Percentiles rank a stretch among this genome's conserved stretches.
Evolutionary conservation across 805 yeast genomes (phyloP).

Genomic region (Barnettozyma pratensis): DNA sequence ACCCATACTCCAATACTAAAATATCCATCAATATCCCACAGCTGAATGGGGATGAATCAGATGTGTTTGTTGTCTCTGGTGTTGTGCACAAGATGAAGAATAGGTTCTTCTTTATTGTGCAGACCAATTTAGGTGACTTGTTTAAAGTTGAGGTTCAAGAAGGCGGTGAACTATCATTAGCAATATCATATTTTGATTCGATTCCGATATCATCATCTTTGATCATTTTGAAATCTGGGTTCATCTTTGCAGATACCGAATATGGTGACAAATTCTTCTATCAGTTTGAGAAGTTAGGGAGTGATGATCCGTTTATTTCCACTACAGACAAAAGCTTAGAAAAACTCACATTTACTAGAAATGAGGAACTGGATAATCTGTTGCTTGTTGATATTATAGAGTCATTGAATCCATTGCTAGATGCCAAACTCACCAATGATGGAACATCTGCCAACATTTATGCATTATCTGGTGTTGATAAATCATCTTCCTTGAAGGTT

Average conservation of each 20-base stretch:
- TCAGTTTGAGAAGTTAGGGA: conserved; percentile 76
- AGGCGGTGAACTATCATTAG: conserved; percentile 27
- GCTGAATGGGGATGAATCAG: conserved; percentile 25
- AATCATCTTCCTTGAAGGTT: conserved; percentile 42
- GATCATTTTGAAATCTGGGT: conserved; percentile 68
- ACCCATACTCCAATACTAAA: conserved; percentile 29
- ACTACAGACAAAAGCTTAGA: conserved; percentile 30
- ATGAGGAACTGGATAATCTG: conserved; percentile 45
- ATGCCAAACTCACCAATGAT: conserved; percentile 30
- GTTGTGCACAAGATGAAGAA: conserved; percentile 61
- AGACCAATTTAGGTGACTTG: conserved; percentile 67
- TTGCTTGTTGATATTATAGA: conserved; percentile 47
- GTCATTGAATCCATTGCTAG: conserved; percentile 46
- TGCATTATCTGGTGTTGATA: conserved; percentile 37
- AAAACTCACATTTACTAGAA: conserved; percentile 24
- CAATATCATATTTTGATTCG: conserved; percentile 73
- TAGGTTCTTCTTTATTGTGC: conserved; percentile 62
- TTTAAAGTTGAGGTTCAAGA: conserved; percentile 58
- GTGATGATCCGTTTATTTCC: conserved; percentile 37
- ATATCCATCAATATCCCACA: conserved; percentile 52
- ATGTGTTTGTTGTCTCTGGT: conserved; percentile 43
- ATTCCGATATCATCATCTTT: conserved; percentile 54
- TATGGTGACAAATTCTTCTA: conserved; percentile 61
- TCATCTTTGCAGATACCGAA: conserved; percentile 61
- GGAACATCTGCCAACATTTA: conserved; percentile 35